phyloP scores from a whole-genome alignment of 768 basidiomycete genomes.

The Pholiota molesta region DNA sequence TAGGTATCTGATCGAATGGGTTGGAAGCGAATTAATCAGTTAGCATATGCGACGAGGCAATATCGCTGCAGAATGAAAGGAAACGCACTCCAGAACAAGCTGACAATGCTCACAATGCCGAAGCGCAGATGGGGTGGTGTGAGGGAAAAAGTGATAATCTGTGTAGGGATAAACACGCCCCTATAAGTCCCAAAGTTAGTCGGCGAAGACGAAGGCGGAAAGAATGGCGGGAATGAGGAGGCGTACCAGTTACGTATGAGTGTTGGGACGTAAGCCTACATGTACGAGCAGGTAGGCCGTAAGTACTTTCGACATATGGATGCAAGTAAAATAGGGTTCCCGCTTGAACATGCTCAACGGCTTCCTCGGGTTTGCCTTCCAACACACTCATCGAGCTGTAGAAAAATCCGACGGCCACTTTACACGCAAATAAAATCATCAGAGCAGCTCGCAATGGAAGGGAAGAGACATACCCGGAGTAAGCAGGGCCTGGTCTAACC shows the following conservation, averaged over 20 bases:
- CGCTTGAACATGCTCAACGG: slow-evolving; percentile 46
- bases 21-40: background rate
- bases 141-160: slow-evolving; percentile 77
- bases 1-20: background rate
- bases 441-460: background rate
- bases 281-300: background rate
- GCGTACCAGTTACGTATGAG: slow-evolving; percentile 75
- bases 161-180: slow-evolving; percentile 77
- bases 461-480: slow-evolving; percentile 66
- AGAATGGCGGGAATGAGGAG: background rate
- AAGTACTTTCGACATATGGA: background rate
- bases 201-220: background rate
- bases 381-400: slow-evolving; percentile 78
- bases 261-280: slow-evolving; percentile 71
- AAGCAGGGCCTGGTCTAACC: slow-evolving; percentile 78
- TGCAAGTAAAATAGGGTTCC: slow-evolving; percentile 27
- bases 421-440: background rate
- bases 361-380: slow-evolving; percentile 68
- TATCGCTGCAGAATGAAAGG: slow-evolving; percentile 7
- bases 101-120: slow-evolving; percentile 72
- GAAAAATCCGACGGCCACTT: slow-evolving; percentile 52
- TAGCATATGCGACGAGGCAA: background rate
- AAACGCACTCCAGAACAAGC: slow-evolving; percentile 78
- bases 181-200: slow-evolving; percentile 30
- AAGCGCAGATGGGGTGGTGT: slow-evolving; percentile 81